Base-by-base conservation (phyloP, 768 basidiomycete species). In the Dentipellis sp. region DNA sequence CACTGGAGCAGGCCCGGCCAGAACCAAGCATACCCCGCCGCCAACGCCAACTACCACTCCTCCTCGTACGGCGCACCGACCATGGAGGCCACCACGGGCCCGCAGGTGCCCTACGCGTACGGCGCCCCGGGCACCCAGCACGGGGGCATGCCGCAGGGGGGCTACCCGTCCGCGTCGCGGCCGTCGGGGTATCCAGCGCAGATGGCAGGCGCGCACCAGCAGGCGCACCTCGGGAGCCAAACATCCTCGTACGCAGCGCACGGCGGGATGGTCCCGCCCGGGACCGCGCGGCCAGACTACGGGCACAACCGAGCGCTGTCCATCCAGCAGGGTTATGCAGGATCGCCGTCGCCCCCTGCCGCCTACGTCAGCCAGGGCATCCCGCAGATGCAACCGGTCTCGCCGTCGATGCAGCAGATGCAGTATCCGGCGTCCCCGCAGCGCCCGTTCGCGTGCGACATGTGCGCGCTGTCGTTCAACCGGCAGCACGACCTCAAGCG, bases 401-500 rank as follows among this genome's bases (percentile, higher is more conserved):
- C 61, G 52, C 63, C 59, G 34, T 54, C 55, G 34, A 55, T 56
- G 49, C 51, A 62, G 51, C 58, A 64, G 36, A 63, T 64, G 58
- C 70, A 71, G 60, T 72, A 71, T 53, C 69, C 69, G 7, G 70
- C 71, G 19, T 71, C 70, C 51, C 71, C 71, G n/a, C 69, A 69
- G 55, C 67, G 71, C 22, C 71, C 71, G 37, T 72, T 71, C 66
- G 65, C 70, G 46, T 71, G 71, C 58, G 70, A 72, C 62, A 70
- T 89, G 60, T 92, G 89, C 67, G 78, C 87, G 10, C 68, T 91
- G 59, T 90, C 88, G 19, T 92, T 92, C 74, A 89, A 89, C 65
- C 81, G 89, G 46, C 86, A 88, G 66, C 89, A 92, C 66, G 89
- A 92, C 68, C 68, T 91, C 65, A 91, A 91, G 66, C 79, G 89